Base-by-base conservation (phyloP, 257 asterid genomes). In the Coffea canephora region DNA sequence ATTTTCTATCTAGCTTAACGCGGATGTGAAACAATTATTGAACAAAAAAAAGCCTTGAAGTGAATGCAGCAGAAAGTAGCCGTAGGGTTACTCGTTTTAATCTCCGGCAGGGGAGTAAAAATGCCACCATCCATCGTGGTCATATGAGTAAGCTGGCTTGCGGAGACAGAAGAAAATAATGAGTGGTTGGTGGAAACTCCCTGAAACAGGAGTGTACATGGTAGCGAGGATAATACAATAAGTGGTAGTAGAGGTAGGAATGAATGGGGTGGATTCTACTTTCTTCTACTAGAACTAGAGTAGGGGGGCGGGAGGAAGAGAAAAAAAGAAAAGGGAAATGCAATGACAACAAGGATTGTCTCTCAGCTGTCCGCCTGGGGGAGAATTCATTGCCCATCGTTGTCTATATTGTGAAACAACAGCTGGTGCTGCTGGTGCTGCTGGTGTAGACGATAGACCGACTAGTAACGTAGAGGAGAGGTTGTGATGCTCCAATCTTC, bases 301-400 rank as follows among this genome's bases (percentile, higher is more conserved):
- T 39, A 2, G 43, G 43, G 43, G 5, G 43, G 43, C 3, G 0
- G 43, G 43, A 39, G 5, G 5, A 39, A 39, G 43, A 4, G 43
- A 39, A 39, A 39, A 39, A 39, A 39, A 39, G 0, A 39, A 39
- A 0, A 13, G 48, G 62, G 66, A 73, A 73, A 73, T 43, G 72
- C 62, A 64, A 45, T 75, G 7, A 76, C 72, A 50, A 25, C 45
- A 72, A 18, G 18, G 48, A 1, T 65, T 73, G 80, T 76, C 71
- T 34, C 50, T 66, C 49, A 39, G 43, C 67, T 82, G 84, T 82
- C 75, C 48, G 54, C 71, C 73, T 49, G 21, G 66, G 64, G 80
- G 70, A 71, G 86, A 77, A 85, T 79, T 61, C 80, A 73, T 69
- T 77, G 79, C 79, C 75, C 68, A 43, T 73, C 78, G 62, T 54